Base-by-base conservation (phyloP, 2,329 filamentous ascomycete species). In the Penicillium italicum region DNA sequence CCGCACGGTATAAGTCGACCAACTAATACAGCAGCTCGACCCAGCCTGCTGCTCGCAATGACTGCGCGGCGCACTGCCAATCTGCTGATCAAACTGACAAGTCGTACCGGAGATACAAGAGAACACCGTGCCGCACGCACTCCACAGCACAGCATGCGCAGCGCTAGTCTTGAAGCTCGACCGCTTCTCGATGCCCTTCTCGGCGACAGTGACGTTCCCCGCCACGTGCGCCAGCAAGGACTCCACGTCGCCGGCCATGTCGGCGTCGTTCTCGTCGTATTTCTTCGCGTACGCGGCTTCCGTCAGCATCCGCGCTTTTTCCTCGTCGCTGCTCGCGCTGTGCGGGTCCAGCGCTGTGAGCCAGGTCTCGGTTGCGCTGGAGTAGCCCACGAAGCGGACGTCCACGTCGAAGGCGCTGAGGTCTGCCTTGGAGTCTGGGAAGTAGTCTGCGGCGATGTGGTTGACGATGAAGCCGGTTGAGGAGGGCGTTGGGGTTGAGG, bases 391-490 rank as follows among this genome's bases (percentile, higher is more conserved):
- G 20, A 22, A 54, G 37, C 40, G 46, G 51, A 41, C 51, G 20
- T 49, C 37, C n/a, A 54, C 38, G 30, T 54, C 37, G 37, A 49
- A 54, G 36, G 37, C 20, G 37, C 30, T 49, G 1, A 49, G 51
- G 16, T 54, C 37, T 30, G 11, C 22, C 16, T 54, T 54, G 2
- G 51, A 22, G 26, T 49, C 4, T 0, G 43, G 50, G 44, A 54
- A 54, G 24, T 54, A 54, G 43, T 53, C 47, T 1, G 28, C 40
- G 18, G 36, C 47, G 22, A 24, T n/a, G 26, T 50, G 47, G 47
- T 12, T 50, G 8, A 50, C 12, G n/a, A 24, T 41, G 37, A 50
- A 41, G 36, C 11, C 9, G 3, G 36, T 24, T 6, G 18, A 12
- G 0, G 34, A 28, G 0, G 34, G 12, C 8, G 5, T 3, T 41